Conservation (phyloP, 2,329 filamentous ascomycete genomes). For the Penicillium freii region DNA sequence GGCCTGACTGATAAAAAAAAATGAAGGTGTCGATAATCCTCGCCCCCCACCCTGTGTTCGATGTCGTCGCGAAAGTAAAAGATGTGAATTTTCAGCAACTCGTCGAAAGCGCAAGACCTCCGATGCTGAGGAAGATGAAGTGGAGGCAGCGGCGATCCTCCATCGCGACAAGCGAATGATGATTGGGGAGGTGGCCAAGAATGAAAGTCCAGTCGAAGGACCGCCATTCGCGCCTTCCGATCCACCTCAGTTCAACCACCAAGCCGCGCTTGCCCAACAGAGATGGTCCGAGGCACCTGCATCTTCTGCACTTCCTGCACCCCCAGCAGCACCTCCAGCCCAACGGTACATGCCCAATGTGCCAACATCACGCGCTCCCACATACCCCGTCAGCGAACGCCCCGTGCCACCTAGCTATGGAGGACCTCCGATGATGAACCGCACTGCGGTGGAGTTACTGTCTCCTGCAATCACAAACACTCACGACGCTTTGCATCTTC, state of each 20-base stretch:
- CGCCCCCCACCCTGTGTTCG: conserved; percentile 90
- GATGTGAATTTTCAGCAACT: conserved; percentile 95
- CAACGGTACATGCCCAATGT: conserved; percentile 31
- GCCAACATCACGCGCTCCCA: conserved; percentile 24
- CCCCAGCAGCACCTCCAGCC: conserved; percentile 18
- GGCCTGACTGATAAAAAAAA: conserved; percentile 17
- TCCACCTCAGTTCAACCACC: conserved; percentile 27
- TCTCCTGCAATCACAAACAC: conserved; percentile 77
- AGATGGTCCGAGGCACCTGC: conserved; percentile 33
- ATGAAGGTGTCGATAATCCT: conserved; percentile 74
- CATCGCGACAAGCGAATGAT: conserved; percentile 54
- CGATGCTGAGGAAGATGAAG: conserved; percentile 43
- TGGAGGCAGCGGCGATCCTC: conserved; percentile 41
- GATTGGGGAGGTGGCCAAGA: conserved; percentile 44
- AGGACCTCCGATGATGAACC: conserved; percentile 58
- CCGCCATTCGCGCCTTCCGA: conserved; percentile 30
- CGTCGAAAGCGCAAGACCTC: conserved; percentile 82
- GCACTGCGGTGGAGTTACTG: conserved; percentile 59
- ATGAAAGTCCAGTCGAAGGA: conserved; percentile 26
- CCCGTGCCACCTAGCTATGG: conserved; percentile 33
- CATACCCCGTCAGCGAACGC: conserved; percentile 28
- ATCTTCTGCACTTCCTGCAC: conserved; percentile 11
- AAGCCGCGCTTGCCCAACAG: conserved; percentile 23
- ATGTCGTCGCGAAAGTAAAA: conserved; percentile 90
- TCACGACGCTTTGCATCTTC: conserved; percentile 85